A percentile compares a stretch with the other conserved stretches of the same genome.
Conservation (phyloP, 2,329 filamentous ascomycete genomes). For the Raffaelea albimanens region DNA sequence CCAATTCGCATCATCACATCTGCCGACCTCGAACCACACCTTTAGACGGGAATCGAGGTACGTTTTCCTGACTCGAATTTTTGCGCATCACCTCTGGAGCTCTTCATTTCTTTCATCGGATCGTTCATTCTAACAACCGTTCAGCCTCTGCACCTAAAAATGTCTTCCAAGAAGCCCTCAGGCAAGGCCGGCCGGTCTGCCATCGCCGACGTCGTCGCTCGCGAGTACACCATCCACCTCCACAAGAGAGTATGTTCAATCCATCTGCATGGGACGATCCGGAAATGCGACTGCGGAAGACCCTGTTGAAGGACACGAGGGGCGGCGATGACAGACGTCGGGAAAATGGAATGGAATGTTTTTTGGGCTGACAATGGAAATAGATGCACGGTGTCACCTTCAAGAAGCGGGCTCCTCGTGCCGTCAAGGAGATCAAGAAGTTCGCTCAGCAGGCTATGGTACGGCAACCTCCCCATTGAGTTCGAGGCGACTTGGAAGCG, state of each 20-base stretch:
- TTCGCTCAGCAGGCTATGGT: constrained; percentile 96
- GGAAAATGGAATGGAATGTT: too few species aligned
- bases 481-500: not conserved
- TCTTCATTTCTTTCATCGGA: not conserved
- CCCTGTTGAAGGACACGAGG: too few species aligned
- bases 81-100: not conserved
- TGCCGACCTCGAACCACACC: constrained; percentile 8
- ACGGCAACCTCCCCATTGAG: constrained; percentile 30
- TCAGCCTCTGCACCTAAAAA: constrained; percentile 30
- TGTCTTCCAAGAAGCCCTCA: constrained; percentile 58
- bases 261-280: too few species aligned
- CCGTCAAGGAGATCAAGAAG: constrained; percentile 98
- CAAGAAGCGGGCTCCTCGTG: constrained; percentile 98
- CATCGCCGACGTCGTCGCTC: constrained; percentile 97
- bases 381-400: constrained; percentile 94
- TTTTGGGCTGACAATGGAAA: not conserved
- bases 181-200: constrained; percentile 75
- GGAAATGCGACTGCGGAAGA: too few species aligned
- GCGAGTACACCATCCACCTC: constrained; percentile 99
- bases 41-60: constrained; percentile 10
- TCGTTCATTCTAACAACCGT: not conserved
- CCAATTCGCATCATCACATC: constrained; percentile 8
- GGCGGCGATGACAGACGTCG: too few species aligned
- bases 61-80: not conserved
- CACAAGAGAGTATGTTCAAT: constrained; percentile 86